Evolutionary conservation across 352 stramenopile species (phyloP).

Genomic region (Peronosclerospora sorghi): DNA sequence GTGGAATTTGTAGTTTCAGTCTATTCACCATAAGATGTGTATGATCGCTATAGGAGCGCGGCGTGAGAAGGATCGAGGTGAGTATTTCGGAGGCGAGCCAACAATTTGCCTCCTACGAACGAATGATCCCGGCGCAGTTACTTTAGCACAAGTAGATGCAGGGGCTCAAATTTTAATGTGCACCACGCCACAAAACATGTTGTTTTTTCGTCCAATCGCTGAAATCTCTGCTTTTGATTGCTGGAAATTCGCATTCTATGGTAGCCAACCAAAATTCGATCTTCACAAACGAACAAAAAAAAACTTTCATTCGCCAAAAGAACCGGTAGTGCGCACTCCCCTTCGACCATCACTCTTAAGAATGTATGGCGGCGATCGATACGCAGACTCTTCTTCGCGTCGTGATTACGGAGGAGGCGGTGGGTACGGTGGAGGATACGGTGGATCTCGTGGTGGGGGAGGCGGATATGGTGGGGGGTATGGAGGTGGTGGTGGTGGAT

Average conservation of each 20-base stretch:
- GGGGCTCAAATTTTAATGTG: no score
- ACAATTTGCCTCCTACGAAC: conserved; percentile 82
- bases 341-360: conserved; percentile 19
- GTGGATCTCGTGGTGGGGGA: conserved; percentile 20
- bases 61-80: conserved; percentile 86
- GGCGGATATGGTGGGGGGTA: conserved; percentile 21
- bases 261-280: conserved; percentile 21
- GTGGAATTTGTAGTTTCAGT: not conserved
- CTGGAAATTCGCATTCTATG: conserved; percentile 5
- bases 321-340: conserved; percentile 5
- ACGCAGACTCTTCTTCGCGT: conserved; percentile 68
- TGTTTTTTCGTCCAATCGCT: conserved; percentile 11
- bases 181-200: no score
- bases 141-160: conserved; percentile 6
- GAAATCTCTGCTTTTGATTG: conserved; percentile 6
- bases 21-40: not conserved
- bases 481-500: conserved; percentile 22
- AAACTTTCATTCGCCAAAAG: conserved; percentile 25
- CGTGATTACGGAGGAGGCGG: conserved; percentile 41
- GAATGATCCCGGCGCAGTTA: conserved; percentile 32
- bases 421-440: conserved; percentile 20
- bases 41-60: conserved; percentile 34
- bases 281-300: conserved; percentile 4
- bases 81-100: conserved; percentile 89
- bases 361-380: conserved; percentile 64